These are phyloP conservation scores for Tolypocladium guangdongense DNA, from an alignment of 2,329 filamentous ascomycete genomes.

Conservation along the genomic window DNA sequence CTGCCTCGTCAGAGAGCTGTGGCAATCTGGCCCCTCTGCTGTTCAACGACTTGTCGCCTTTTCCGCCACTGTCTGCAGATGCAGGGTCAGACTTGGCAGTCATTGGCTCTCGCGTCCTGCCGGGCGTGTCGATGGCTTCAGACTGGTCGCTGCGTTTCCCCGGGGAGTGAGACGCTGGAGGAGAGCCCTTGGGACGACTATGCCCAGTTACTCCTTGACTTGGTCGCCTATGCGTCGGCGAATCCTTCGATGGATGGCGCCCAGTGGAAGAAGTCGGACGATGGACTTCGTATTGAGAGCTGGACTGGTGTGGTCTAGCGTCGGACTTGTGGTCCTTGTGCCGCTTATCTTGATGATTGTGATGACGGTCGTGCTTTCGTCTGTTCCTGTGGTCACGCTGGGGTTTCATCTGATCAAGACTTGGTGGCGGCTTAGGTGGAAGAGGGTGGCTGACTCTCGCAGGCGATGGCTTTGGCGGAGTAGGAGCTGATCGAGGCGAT, in stretches of 20 bases:
- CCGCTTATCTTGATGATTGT: conserved; percentile 15
- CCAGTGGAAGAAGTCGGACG: neutral
- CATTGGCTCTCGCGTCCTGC: neutral
- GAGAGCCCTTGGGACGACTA: neutral
- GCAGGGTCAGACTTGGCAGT: neutral
- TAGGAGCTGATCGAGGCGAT: neutral
- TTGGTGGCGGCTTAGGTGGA: conserved; percentile 20
- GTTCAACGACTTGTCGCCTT: no score
- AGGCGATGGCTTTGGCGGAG: conserved; percentile 5
- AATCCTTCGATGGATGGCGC: neutral
- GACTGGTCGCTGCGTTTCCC: neutral
- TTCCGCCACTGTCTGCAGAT: neutral
- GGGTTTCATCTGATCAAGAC: conserved; percentile 15
- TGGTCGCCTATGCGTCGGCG: neutral
- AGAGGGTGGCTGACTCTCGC: conserved; percentile 13
- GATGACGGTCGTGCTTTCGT: conserved; percentile 20
- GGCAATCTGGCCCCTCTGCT: neutral
- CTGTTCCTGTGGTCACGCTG: conserved; percentile 18
- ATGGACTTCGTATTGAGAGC: neutral
- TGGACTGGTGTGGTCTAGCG: neutral
- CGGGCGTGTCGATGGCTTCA: neutral
- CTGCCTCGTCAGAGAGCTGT: neutral
- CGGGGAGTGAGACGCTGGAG: neutral
- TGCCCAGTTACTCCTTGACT: neutral
- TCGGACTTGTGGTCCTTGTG: conserved; percentile 13